Conservation (phyloP, 257 asterid species). For the Solanum appendiculatum region DNA sequence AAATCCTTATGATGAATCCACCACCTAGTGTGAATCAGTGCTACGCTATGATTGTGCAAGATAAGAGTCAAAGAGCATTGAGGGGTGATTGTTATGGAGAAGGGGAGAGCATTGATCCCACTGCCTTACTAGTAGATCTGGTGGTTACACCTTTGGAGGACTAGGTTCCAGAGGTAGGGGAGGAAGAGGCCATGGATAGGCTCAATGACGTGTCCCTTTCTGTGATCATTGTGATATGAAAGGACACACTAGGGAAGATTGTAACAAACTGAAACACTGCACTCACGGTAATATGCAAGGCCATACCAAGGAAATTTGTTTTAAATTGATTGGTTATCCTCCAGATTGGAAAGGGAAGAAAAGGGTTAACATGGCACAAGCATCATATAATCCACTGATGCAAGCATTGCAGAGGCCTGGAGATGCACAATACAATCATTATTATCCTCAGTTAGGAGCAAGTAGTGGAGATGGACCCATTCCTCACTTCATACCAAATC, state of each 20-base stretch:
- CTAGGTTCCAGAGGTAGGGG: background rate
- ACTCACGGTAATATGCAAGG: background rate
- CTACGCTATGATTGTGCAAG: background rate
- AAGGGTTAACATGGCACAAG: background rate
- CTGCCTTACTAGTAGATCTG: background rate
- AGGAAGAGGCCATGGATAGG: background rate
- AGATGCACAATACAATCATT: too few relatives aligned
- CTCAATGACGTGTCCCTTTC: background rate
- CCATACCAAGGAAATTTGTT: background rate
- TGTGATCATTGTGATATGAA: background rate
- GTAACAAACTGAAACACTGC: background rate
- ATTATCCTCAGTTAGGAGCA: too few relatives aligned
- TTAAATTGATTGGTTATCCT: background rate
- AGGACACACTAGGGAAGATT: background rate
- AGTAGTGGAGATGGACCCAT: background rate
- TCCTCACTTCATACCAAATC: background rate
- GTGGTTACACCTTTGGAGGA: background rate
- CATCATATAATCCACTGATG: too few relatives aligned
- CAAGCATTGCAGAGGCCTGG: too few relatives aligned
- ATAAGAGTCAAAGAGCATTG: background rate
- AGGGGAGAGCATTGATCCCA: background rate
- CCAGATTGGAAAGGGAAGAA: background rate
- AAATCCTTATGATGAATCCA: too few relatives aligned
- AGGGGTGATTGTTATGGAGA: background rate
- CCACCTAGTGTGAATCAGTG: background rate